These are phyloP conservation scores for Schizosaccharomyces cryophilus DNA, from an alignment of 805 yeast species.

Conservation along the genomic window DNA sequence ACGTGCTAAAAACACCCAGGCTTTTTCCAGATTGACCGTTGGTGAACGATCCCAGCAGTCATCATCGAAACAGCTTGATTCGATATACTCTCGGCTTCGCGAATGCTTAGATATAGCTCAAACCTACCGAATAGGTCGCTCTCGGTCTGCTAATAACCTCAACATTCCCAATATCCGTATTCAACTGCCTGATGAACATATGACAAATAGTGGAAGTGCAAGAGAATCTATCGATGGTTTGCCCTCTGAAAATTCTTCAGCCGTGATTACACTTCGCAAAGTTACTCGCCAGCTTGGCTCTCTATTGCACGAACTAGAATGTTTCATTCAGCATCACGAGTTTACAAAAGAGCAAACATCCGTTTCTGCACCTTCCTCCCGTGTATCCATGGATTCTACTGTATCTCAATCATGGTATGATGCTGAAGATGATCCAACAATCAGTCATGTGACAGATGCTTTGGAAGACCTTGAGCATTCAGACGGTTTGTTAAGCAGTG, in stretches of 20 bases:
- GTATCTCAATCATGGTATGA: neutral
- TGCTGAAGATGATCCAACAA: neutral
- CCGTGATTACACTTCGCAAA: neutral
- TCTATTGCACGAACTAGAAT: neutral
- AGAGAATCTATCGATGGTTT: neutral
- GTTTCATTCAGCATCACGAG: neutral
- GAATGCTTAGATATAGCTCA: neutral
- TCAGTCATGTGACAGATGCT: neutral
- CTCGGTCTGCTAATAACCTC: neutral
- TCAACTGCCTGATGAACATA: neutral
- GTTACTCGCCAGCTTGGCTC: neutral
- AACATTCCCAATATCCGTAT: neutral
- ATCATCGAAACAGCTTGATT: neutral
- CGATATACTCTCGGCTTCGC: neutral
- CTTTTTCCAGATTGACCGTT: neutral
- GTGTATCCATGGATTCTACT: neutral
- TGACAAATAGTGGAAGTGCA: neutral
- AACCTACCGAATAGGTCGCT: neutral
- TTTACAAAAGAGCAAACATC: neutral
- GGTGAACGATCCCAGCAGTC: neutral
- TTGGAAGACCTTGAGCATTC: too few species aligned
- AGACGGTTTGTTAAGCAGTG: too few species aligned
- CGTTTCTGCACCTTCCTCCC: neutral
- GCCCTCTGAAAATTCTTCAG: neutral
- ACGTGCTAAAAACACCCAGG: neutral